A percentile compares a stretch with the other conserved stretches of the same genome.
Evolutionary conservation across 768 basidiomycete species (phyloP).

Genomic region (Amanita molliuscula): DNA sequence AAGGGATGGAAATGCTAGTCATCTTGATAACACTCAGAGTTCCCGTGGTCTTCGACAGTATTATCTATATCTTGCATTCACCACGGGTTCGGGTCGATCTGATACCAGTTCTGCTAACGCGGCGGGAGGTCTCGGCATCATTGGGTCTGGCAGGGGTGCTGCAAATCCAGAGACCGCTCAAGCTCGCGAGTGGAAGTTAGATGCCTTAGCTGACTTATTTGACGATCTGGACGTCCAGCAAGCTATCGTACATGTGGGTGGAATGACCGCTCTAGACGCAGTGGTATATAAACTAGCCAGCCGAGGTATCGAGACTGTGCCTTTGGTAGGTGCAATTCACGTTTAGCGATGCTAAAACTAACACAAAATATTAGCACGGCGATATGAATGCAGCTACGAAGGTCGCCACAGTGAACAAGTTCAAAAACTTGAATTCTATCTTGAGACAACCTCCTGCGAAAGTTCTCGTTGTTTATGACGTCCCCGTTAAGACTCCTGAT

Average conservation of each 20-base stretch:
- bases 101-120: slow-evolving; percentile 35
- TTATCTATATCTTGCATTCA: slow-evolving; percentile 94
- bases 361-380: slow-evolving; percentile 50
- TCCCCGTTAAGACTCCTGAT: slow-evolving; percentile 85
- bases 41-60: slow-evolving; percentile 87
- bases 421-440: slow-evolving; percentile 50
- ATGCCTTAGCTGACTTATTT: slow-evolving; percentile 82
- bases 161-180: slow-evolving; percentile 76
- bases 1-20: slow-evolving; percentile 75
- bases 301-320: slow-evolving; percentile 79
- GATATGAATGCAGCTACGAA: slow-evolving; percentile 86
- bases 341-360: slow-evolving; percentile 10
- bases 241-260: slow-evolving; percentile 82
- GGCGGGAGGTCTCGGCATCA: slow-evolving; percentile 72
- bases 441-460: slow-evolving; percentile 60
- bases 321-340: slow-evolving; percentile 50
- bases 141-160: slow-evolving; percentile 82
- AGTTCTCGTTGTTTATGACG: slow-evolving; percentile 88
- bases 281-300: slow-evolving; percentile 86
- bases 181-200: slow-evolving; percentile 91
- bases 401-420: slow-evolving; percentile 76
- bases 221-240: slow-evolving; percentile 78
- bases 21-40: slow-evolving; percentile 53
- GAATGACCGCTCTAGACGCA: slow-evolving; percentile 76
- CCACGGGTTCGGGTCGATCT: slow-evolving; percentile 60